These are phyloP conservation scores for Globisporangium okanoganense DNA, from an alignment of 352 stramenopile genomes.

Conservation along the genomic window DNA sequence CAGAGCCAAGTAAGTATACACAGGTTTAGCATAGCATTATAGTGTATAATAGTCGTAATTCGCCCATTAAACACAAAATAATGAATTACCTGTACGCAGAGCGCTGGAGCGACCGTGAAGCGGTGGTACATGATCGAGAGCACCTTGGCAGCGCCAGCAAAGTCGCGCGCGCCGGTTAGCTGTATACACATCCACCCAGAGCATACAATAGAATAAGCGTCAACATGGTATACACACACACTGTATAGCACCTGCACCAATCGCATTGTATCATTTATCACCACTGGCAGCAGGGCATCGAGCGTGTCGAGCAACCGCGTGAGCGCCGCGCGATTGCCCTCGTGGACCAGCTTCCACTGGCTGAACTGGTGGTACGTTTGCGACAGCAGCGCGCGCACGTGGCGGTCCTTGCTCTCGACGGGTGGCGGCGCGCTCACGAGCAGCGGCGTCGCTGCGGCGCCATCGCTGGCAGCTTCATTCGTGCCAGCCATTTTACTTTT, in stretches of 20 bases:
- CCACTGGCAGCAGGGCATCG: slow-evolving; percentile 41
- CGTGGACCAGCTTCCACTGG: slow-evolving; percentile 44
- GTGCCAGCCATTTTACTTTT: slow-evolving; percentile 10
- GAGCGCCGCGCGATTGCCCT: slow-evolving; percentile 16
- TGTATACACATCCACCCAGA: slow-evolving; percentile 13
- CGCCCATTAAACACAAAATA: no score
- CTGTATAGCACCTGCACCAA: not conserved
- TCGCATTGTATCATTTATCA: slow-evolving; percentile 14
- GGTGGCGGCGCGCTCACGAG: slow-evolving; percentile 20
- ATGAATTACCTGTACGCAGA: slow-evolving; percentile 61
- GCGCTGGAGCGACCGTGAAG: slow-evolving; percentile 46
- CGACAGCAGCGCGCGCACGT: slow-evolving; percentile 31
- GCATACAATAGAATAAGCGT: not conserved
- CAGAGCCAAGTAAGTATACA: no score
- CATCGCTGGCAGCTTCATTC: not conserved
- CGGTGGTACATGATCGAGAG: slow-evolving; percentile 66
- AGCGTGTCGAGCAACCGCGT: slow-evolving; percentile 40
- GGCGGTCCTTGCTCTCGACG: slow-evolving; percentile 30
- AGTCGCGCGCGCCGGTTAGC: slow-evolving; percentile 70
- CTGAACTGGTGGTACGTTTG: slow-evolving; percentile 36
- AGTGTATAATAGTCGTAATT: no score
- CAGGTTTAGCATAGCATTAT: no score
- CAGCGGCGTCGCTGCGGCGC: slow-evolving; percentile 18
- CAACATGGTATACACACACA: not conserved
- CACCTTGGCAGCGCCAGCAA: slow-evolving; percentile 58